Base-by-base conservation (phyloP, 1,284 basidiomycete species). In the Fomes fomentarius region DNA sequence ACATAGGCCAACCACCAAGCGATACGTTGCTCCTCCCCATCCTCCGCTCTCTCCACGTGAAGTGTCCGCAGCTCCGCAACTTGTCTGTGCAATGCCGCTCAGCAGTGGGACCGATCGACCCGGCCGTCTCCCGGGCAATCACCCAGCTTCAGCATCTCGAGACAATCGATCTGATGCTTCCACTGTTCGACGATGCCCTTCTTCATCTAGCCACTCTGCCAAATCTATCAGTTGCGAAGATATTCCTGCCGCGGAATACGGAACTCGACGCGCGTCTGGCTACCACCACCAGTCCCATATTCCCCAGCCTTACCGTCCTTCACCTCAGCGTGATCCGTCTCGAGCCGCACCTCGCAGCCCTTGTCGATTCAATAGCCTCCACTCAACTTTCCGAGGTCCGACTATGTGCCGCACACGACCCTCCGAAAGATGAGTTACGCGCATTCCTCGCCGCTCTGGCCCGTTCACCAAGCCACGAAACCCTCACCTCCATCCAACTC, bases 1-100 rank as follows among this genome's bases (percentile, higher is more conserved):
- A 58, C 37, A 38, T 61, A 8, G 60, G 60, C 6, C 56, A 58
- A 31, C 56, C 57, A 12, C 60, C 60, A 5, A 58, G 57, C 41
- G 60, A 61, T 45, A 44, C 51, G 26, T 47, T 61, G 22, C 52
- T 58, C 15, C 57, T 58, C 22, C 60, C 60, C 14, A 49, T 58
- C 25, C 56, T 61, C 24, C 51, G 60, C 7, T 56, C 56, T 6
- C 44, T 61, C 4, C 46, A 56, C 39, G n/a, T 41, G 24, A 56
- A 48, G 28, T 58, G 54, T 39, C 60, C 60, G 10, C 46, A 35
- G 8, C 52, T 61, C 15, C 39, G 46, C 12, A 48, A 61, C 35
- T 42, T 61, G 37, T 61, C 60, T 22, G 60, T 58, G 15, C 60
- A 58, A 42, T 58, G 56, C 25, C 56, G 57, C 34, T 51, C 60